phyloP scores from a whole-genome alignment of 2,329 filamentous ascomycete species.

The Colletotrichum magnum region DNA sequence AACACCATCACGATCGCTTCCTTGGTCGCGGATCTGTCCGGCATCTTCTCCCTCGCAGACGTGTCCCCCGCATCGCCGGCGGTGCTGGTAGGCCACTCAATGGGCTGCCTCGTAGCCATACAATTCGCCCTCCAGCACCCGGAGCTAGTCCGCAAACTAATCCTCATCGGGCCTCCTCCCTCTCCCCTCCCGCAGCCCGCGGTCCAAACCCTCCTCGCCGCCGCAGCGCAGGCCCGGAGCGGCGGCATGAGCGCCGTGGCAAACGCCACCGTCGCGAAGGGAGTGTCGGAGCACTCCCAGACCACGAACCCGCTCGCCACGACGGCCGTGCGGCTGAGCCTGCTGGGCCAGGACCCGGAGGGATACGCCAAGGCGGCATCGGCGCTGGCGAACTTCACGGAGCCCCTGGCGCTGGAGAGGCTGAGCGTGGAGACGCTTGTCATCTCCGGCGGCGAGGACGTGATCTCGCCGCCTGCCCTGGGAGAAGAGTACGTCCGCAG shows the following conservation, averaged over 20 bases:
- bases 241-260: constrained; percentile 61
- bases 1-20: constrained; percentile 58
- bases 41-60: constrained; percentile 52
- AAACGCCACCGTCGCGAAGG: constrained; percentile 53
- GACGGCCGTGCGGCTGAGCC: constrained; percentile 57
- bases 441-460: constrained; percentile 62
- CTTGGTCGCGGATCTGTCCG: constrained; percentile 58
- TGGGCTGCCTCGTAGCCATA: constrained; percentile 65
- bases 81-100: constrained; percentile 64
- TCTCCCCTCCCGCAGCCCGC: constrained; percentile 57
- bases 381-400: constrained; percentile 59
- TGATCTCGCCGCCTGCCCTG: constrained; percentile 53
- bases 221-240: constrained; percentile 57
- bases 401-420: constrained; percentile 49
- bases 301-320: constrained; percentile 55
- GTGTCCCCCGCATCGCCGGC: constrained; percentile 47
- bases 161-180: constrained; percentile 63
- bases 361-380: constrained; percentile 68
- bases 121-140: constrained; percentile 57
- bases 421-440: constrained; percentile 54
- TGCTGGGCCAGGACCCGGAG: constrained; percentile 65
- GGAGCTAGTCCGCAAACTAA: constrained; percentile 56
- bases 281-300: constrained; percentile 55
- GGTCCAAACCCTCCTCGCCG: constrained; percentile 47
- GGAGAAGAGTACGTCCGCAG: constrained; percentile 50